Conservation (phyloP, 192 early-diverging fungal genomes). For the Powellomyces hirtus region DNA sequence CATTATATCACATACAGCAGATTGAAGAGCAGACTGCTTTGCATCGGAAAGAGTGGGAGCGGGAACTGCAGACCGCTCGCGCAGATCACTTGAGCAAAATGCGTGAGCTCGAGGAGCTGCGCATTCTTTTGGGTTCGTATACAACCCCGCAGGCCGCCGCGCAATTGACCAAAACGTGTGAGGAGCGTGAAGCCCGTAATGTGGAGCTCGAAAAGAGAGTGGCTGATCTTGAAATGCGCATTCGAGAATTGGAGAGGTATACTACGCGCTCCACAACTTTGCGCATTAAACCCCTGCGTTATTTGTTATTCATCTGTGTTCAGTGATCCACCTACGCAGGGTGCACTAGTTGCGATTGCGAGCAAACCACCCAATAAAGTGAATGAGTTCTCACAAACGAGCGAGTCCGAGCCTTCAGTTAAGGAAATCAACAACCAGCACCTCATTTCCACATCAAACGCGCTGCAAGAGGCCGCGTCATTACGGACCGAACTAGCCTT, state of each 20-base stretch:
- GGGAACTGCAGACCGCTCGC: slow-evolving; percentile 4
- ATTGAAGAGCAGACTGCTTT: slow-evolving; percentile 28
- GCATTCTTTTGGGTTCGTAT: neutral
- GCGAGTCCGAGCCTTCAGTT: no score
- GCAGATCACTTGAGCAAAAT: neutral
- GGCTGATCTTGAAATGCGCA: neutral
- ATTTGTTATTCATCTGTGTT: no score
- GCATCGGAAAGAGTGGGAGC: slow-evolving; percentile 22
- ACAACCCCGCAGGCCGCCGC: neutral
- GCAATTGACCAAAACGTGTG: neutral
- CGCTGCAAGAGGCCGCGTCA: no score
- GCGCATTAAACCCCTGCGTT: no score
- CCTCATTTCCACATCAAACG: no score
- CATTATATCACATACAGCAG: slow-evolving; percentile 18
- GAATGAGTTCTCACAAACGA: no score
- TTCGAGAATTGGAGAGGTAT: neutral
- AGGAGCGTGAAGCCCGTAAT: neutral
- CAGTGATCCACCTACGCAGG: no score
- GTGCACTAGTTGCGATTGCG: no score
- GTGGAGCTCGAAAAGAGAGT: neutral
- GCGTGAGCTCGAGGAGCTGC: slow-evolving; percentile 8
- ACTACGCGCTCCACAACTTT: no score
- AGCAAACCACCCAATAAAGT: no score
- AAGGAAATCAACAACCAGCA: no score
- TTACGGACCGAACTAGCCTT: neutral